These are phyloP conservation scores for Stellera chamaejasme DNA, from an alignment of 345 rosid genomes.

Conservation along the genomic window DNA sequence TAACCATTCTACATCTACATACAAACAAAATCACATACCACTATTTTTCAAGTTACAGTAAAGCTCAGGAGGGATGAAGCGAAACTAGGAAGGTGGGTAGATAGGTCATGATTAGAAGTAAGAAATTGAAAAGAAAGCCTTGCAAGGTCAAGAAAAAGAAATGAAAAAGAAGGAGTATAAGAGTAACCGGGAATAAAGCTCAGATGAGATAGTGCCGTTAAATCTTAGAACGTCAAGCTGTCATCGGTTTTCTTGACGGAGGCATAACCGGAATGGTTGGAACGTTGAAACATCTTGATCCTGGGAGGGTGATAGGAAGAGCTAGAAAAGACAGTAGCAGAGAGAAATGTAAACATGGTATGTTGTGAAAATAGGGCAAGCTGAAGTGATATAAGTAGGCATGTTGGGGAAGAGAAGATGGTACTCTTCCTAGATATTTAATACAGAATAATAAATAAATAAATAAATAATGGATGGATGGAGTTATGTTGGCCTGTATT, in stretches of 20 bases:
- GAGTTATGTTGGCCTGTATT: slow-evolving; percentile 13
- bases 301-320: slow-evolving; percentile 1
- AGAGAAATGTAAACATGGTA: background rate
- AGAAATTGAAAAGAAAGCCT: slow-evolving; percentile 19
- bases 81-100: background rate
- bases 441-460: no score
- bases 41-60: background rate
- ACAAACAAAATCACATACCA: no score
- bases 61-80: slow-evolving; percentile 39
- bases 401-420: background rate
- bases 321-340: slow-evolving; percentile 1
- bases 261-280: slow-evolving; percentile 5
- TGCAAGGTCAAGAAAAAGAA: slow-evolving; percentile 72
- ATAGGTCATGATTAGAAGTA: background rate
- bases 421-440: no score
- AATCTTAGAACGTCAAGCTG: background rate
- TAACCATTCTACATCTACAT: no score
- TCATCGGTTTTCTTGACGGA: background rate
- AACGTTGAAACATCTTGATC: slow-evolving; percentile 9
- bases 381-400: slow-evolving; percentile 13
- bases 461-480: background rate
- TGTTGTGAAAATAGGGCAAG: slow-evolving; percentile 1
- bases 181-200: slow-evolving; percentile 27
- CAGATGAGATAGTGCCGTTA: slow-evolving; percentile 45
- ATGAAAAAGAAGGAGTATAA: background rate